phyloP scores from a whole-genome alignment of 768 basidiomycete species.

The Lactarius evosmus region DNA sequence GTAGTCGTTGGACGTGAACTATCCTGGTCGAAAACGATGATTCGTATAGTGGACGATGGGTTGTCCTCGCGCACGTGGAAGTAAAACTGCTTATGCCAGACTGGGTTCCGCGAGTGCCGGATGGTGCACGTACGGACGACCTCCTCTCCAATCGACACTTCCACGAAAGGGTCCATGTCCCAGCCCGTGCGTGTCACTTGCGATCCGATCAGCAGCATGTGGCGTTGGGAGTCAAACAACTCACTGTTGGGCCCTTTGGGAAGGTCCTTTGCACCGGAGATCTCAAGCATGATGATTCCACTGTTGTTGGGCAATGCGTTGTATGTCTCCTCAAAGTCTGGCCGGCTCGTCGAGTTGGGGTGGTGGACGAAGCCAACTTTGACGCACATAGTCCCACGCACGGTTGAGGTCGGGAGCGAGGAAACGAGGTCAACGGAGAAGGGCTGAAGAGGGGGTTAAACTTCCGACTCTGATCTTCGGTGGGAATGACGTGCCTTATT shows the following conservation, averaged over 20 bases:
- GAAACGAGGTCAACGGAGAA: neutral
- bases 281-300: no score
- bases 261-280: constrained; percentile 41
- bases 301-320: neutral
- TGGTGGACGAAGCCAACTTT: neutral
- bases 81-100: no score
- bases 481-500: neutral
- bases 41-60: no score
- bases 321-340: neutral
- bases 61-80: no score
- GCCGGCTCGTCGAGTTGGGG: neutral
- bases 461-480: neutral
- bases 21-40: no score
- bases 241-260: constrained; percentile 40
- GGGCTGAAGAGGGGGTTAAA: neutral
- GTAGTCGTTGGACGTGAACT: no score
- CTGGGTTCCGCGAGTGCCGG: no score
- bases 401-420: neutral
- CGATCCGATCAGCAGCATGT: constrained; percentile 26
- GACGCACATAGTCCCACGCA: neutral
- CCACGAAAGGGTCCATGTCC: no score
- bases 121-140: no score
- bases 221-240: no score
- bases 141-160: no score
- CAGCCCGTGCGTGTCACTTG: no score